Percentiles rank a stretch among this genome's conserved stretches.
phyloP scores from a whole-genome alignment of 148 eudicot genomes.

The Euryodendron excelsum region DNA sequence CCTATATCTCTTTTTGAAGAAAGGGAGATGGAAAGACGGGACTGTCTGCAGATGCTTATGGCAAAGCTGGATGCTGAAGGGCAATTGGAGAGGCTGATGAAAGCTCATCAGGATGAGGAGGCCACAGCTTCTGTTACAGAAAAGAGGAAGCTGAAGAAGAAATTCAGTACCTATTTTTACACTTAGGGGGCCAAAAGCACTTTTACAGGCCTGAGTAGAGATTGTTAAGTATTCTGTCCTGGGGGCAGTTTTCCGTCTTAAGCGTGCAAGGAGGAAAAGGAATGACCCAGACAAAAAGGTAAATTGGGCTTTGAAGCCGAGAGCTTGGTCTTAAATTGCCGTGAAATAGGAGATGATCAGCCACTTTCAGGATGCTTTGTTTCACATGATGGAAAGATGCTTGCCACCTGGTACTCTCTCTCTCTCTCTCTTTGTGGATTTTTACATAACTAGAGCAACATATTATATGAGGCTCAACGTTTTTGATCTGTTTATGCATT shows the following conservation, averaged over 20 bases:
- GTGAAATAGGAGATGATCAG: constrained; percentile 91
- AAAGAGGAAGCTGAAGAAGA: constrained; percentile 61
- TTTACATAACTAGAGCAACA: not conserved
- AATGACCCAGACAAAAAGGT: constrained; percentile 93
- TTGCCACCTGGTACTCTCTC: constrained; percentile 76
- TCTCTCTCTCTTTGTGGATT: constrained; percentile 8
- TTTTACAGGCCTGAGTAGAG: constrained; percentile 58
- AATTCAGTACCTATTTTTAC: constrained; percentile 77
- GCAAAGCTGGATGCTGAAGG: constrained; percentile 91
- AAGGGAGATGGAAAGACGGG: constrained; percentile 97
- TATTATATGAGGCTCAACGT: not conserved
- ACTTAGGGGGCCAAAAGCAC: constrained; percentile 72
- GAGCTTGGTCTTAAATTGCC: constrained; percentile 61
- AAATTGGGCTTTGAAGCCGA: constrained; percentile 71
- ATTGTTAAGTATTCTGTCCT: constrained; percentile 66
- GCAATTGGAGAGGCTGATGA: constrained; percentile 84
- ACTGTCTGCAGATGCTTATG: constrained; percentile 79
- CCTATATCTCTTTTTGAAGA: constrained; percentile 91
- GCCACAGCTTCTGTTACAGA: constrained; percentile 44
- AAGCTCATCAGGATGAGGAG: constrained; percentile 86
- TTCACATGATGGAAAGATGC: constrained; percentile 68
- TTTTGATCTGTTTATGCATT: not conserved
- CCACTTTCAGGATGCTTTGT: constrained; percentile 85
- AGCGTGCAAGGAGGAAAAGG: constrained; percentile 73
- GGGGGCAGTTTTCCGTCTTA: constrained; percentile 61